Base-by-base conservation (phyloP, 2,329 filamentous ascomycete genomes). In the Botrytis deweyae region DNA sequence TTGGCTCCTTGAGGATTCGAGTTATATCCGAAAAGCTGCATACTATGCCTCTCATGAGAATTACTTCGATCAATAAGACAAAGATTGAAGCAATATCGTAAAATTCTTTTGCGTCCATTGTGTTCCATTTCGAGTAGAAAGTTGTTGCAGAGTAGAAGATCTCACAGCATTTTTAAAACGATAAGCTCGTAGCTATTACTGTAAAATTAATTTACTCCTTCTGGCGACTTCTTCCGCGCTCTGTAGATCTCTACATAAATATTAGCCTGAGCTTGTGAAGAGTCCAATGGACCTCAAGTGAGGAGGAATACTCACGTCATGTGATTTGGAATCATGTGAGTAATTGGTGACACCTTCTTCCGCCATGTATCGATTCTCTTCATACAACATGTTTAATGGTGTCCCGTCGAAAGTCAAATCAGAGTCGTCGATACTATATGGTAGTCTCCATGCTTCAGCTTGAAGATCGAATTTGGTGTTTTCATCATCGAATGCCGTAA, bases 371-470 rank as follows among this genome's bases (percentile, higher is more conserved):
- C 75, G 44, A 49, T 80, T 80, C 70, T 80, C 79, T 67, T 80
- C 79, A 40, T 78, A 78, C 10, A 80, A 69, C 77, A 80, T 71
- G 58, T 80, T 80, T 36, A 80, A 62, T 4, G 79, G 79, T 40
- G 79, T 80, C 1, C 79, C 79, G 55, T 80, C 79, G 42, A 80
- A 80, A 25, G 75, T 80, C 8, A 80, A 59, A 69, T 80, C 79
- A 2, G 73, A 72, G 66, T 80, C 79, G 40, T 79, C 78, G 66
- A 80, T 80, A 25, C 33, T 76, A 65, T 78, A 79, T 1, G 79
- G 77, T 0, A 77, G 49, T 72, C 76, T 76, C 78, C 78, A 80
- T 44, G 73, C 74, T 49, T 78, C 74, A 5, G 75, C 71, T 20
- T 76, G 59, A 40, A 76, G 71, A 61, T 78, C 77, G 16, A 78